A percentile compares a stretch with the other conserved stretches of the same genome.
Evolutionary conservation across 345 rosid species (phyloP).

Genomic region (Moricandia moricandioides): DNA sequence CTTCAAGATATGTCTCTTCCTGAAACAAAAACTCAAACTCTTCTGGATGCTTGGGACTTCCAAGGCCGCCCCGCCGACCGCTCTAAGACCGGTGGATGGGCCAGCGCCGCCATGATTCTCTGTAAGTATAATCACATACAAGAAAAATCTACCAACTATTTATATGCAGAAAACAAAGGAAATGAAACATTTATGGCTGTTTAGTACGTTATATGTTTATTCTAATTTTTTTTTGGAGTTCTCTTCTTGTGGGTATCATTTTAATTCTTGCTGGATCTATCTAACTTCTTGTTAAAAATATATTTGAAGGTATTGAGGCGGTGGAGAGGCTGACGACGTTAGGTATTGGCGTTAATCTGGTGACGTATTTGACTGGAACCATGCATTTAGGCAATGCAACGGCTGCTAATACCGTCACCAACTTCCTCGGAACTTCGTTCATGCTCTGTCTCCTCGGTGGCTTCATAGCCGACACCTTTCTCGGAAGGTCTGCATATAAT

Average conservation of each 20-base stretch:
- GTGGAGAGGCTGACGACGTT: constrained; percentile 92
- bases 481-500: constrained; percentile 60
- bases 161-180: neutral
- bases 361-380: constrained; percentile 82
- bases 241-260: neutral
- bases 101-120: constrained; percentile 86
- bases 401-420: constrained; percentile 83
- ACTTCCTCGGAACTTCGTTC: constrained; percentile 93
- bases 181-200: neutral
- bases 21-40: constrained; percentile 45
- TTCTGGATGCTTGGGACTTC: constrained; percentile 90
- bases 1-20: constrained; percentile 50
- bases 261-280: neutral
- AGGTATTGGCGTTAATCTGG: constrained; percentile 89
- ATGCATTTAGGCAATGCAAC: constrained; percentile 91
- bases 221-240: neutral
- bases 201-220: neutral
- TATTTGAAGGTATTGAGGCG: constrained; percentile 62
- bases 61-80: constrained; percentile 73
- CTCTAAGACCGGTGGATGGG: constrained; percentile 82
- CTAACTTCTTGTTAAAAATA: neutral
- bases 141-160: neutral
- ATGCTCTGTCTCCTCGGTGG: constrained; percentile 95
- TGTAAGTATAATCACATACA: constrained; percentile 41
- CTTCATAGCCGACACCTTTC: constrained; percentile 87